Evolutionary conservation across 805 yeast genomes (phyloP).

Genomic region (Lipomyces yamanashiensis): DNA sequence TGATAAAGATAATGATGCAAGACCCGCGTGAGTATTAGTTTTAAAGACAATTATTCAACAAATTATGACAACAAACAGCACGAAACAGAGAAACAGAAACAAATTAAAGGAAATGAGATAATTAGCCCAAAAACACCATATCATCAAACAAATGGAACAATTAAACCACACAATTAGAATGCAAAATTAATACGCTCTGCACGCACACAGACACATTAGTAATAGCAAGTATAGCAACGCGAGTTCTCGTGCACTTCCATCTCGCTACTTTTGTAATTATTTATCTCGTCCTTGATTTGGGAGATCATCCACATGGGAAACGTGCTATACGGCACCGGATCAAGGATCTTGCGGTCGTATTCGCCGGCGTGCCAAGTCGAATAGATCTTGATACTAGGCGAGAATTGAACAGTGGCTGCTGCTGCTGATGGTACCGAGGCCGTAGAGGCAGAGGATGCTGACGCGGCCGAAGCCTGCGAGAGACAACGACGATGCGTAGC

Average conservation of each 20-base stretch:
- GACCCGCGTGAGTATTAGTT: too few species aligned
- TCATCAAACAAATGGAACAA: neutral
- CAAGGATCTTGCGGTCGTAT: conserved; percentile 65
- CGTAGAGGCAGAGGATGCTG: too few species aligned
- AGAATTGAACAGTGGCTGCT: conserved; percentile 58
- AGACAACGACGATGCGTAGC: conserved; percentile 6
- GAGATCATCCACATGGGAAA: conserved; percentile 63
- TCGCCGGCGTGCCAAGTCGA: conserved; percentile 83
- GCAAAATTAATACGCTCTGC: neutral
- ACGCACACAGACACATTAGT: conserved; percentile 45
- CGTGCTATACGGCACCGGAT: conserved; percentile 28
- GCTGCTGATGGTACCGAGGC: neutral
- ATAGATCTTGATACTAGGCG: conserved; percentile 79
- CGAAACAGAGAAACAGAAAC: neutral
- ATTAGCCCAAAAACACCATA: too few species aligned
- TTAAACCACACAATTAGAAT: neutral
- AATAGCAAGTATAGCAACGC: conserved; percentile 81
- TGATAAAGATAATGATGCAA: too few species aligned
- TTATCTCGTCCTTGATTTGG: conserved; percentile 82
- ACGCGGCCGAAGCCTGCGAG: conserved; percentile 9
- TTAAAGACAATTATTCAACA: too few species aligned
- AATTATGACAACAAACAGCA: neutral
- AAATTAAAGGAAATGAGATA: neutral
- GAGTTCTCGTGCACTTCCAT: conserved; percentile 87
- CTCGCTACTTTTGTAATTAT: conserved; percentile 65